Percentiles rank a stretch among this genome's conserved stretches.
These are phyloP conservation scores for Fusarium chaquense DNA, from an alignment of 2,329 filamentous ascomycete genomes.

Conservation along the genomic window DNA sequence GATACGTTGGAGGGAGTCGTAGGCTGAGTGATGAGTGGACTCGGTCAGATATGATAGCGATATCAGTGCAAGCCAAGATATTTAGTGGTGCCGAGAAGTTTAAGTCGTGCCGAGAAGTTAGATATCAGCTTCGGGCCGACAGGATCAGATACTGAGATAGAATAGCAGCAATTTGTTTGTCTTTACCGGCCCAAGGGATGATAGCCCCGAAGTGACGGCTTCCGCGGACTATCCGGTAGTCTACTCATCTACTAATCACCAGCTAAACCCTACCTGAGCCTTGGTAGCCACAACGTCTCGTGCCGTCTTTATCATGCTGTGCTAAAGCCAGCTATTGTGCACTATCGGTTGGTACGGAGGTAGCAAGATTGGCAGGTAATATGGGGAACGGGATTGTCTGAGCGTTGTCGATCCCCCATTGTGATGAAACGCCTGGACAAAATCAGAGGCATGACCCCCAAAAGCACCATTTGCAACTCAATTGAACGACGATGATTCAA, in stretches of 20 bases:
- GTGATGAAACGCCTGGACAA: neutral
- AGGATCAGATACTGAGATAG: neutral
- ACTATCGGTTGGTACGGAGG: neutral
- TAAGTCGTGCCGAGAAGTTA: neutral
- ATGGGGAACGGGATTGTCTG: neutral
- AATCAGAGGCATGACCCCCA: neutral
- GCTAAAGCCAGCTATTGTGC: neutral
- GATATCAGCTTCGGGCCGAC: constrained; percentile 8
- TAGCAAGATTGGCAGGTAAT: neutral
- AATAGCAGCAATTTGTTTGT: neutral
- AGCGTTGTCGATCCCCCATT: neutral
- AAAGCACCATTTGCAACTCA: neutral
- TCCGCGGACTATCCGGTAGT: neutral
- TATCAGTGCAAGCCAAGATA: neutral
- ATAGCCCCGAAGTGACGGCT: neutral
- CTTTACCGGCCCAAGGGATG: neutral
- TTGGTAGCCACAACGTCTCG: neutral
- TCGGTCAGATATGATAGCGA: neutral
- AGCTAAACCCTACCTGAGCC: neutral
- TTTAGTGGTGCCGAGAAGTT: neutral
- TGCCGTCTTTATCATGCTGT: neutral
- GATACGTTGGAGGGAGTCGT: constrained; percentile 65
- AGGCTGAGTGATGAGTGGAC: constrained; percentile 3
- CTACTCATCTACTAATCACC: neutral
- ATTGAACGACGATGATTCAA: neutral